Conservation (phyloP, 495 filamentous ascomycete species). For the Tuber magnatum region DNA sequence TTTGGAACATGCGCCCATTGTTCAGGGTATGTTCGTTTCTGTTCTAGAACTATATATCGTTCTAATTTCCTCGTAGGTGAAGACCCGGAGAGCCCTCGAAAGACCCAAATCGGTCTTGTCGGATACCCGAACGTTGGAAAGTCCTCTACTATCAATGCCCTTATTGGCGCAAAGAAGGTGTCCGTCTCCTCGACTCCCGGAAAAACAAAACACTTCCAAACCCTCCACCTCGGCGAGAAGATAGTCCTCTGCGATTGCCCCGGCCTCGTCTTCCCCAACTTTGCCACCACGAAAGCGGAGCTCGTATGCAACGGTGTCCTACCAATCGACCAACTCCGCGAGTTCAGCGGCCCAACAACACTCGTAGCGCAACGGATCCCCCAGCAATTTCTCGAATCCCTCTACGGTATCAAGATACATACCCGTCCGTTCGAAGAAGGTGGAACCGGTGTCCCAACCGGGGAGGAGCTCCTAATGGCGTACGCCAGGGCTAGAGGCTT, state of each 20-base stretch:
- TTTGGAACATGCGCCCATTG: slow-evolving; percentile 61
- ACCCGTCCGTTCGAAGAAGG: slow-evolving; percentile 84
- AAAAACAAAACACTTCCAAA: slow-evolving; percentile 99
- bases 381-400: slow-evolving; percentile 76
- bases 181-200: slow-evolving; percentile 95
- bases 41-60: neutral
- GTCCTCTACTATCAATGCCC: slow-evolving; percentile 96
- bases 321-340: slow-evolving; percentile 92
- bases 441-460: slow-evolving; percentile 80
- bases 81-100: slow-evolving; percentile 50
- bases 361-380: slow-evolving; percentile 89
- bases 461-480: slow-evolving; percentile 74
- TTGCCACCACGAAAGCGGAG: slow-evolving; percentile 92
- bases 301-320: slow-evolving; percentile 92
- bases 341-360: slow-evolving; percentile 79
- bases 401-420: slow-evolving; percentile 85
- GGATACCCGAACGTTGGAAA: slow-evolving; percentile 99
- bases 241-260: slow-evolving; percentile 97
- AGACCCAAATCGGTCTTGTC: slow-evolving; percentile 84
- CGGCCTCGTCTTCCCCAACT: slow-evolving; percentile 97
- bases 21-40: slow-evolving; percentile 44
- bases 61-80: slow-evolving; percentile 34
- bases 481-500: slow-evolving; percentile 88
- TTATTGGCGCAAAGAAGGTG: slow-evolving; percentile 96
- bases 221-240: slow-evolving; percentile 80